phyloP scores from a whole-genome alignment of 805 yeast species.

The Cephaloascus albidus region DNA sequence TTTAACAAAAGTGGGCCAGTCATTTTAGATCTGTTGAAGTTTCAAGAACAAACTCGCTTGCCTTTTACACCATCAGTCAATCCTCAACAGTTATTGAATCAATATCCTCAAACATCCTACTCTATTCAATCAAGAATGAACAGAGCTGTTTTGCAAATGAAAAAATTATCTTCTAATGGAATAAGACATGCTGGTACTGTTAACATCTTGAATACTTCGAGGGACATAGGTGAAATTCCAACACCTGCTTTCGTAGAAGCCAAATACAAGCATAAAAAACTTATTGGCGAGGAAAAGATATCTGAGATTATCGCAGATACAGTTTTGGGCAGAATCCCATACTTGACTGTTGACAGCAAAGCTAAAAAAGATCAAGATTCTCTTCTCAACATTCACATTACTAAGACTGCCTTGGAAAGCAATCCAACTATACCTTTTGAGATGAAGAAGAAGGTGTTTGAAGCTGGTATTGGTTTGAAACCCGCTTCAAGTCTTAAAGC shows the following conservation, averaged over 20 bases:
- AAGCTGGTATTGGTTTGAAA: neutral
- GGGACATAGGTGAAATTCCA: neutral
- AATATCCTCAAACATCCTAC: neutral
- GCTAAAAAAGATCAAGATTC: neutral
- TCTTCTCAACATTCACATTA: neutral
- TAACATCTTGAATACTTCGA: neutral
- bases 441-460: neutral
- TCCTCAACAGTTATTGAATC: neutral
- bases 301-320: neutral
- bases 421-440: neutral
- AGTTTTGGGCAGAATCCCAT: neutral
- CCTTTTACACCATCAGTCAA: neutral
- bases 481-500: neutral
- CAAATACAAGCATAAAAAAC: too few relatives aligned
- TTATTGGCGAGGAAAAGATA: too few relatives aligned
- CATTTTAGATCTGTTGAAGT: too few relatives aligned
- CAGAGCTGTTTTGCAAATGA: neutral
- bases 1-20: too few relatives aligned
- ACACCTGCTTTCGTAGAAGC: neutral
- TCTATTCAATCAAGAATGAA: neutral
- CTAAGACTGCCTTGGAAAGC: neutral
- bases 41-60: too few relatives aligned
- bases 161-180: neutral
- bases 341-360: neutral
- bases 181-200: too few relatives aligned